A percentile compares a stretch with the other conserved stretches of the same genome.
Evolutionary conservation across 352 stramenopile genomes (phyloP).

Genomic region (Phytophthora podocarpi): DNA sequence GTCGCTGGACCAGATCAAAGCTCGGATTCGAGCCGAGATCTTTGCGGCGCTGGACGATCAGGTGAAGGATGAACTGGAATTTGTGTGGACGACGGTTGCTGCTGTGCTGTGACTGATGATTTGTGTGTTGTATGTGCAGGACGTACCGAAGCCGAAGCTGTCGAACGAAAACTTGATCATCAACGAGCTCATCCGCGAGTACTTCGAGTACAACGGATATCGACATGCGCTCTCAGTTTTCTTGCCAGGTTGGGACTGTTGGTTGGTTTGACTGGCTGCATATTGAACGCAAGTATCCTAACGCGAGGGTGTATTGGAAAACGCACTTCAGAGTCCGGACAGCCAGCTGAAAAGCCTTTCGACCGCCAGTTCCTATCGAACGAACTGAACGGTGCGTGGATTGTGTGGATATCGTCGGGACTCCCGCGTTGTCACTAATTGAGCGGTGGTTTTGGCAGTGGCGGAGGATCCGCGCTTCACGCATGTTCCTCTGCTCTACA

Average conservation of each 20-base stretch:
- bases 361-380: constrained; percentile 80
- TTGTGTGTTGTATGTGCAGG: constrained; percentile 18
- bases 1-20: constrained; percentile 83
- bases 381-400: constrained; percentile 67
- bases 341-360: constrained; percentile 81
- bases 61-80: constrained; percentile 30
- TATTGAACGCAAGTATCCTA: neutral
- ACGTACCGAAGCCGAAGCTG: constrained; percentile 72
- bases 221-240: constrained; percentile 89
- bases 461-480: constrained; percentile 63
- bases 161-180: constrained; percentile 94
- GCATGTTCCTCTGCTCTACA: constrained; percentile 86
- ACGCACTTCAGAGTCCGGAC: constrained; percentile 64
- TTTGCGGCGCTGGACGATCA: constrained; percentile 85
- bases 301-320: constrained; percentile 14
- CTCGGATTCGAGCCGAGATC: constrained; percentile 84
- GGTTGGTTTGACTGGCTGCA: neutral
- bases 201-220: constrained; percentile 95
- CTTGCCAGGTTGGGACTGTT: constrained; percentile 47
- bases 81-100: neutral
- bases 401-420: neutral
- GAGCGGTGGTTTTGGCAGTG: constrained; percentile 34
- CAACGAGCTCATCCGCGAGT: constrained; percentile 95
- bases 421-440: neutral
- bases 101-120: too few species aligned